Base-by-base conservation (phyloP, 2,329 filamentous ascomycete genomes). In the Aspergillus unguis region DNA sequence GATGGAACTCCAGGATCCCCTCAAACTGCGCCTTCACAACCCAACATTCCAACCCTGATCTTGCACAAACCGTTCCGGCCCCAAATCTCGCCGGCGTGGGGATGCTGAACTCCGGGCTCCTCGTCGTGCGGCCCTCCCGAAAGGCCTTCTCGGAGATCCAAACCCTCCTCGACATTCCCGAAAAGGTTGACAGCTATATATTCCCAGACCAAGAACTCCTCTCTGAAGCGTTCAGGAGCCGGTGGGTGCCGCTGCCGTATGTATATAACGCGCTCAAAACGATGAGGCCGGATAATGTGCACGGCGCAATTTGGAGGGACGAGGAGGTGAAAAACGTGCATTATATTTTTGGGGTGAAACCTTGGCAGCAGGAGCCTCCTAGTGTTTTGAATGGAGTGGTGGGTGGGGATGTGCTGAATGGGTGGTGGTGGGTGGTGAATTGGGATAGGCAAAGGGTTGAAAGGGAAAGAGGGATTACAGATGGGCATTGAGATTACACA, bases 241-340 rank as follows among this genome's bases (percentile, higher is more conserved):
- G 36, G 6, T 51, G 49, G 81, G 79, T 83, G 3, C 71, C 77
- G 3, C 62, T 84, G 54, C 80, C 81, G n/a, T 84, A 84, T 60
- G 76, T 77, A n/a, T 84, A 83, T 67, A 84, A 84, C 63, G 81
- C 80, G 52, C 65, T 84, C 50, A 83, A 82, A 72, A 82, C 80
- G 42, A 54, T 83, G 67, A 67, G 80, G 48, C 75, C 72, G 69
- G 67, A 77, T 58, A 55, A 58, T 81, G 79, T 84, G 50, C 82
- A 85, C 61, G 73, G 79, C 58, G 69, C 74, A 28, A 84, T 85
- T 51, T 85, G 83, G 83, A 70, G 76, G 53, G 82, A 85, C 56
- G 76, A 80, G 17, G 65, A 77, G 59, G 80, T 85, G 23, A 85
- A 84, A 71, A 85, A 85, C 59, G 71, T 85, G 8, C 83, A 85